Evolutionary conservation across 495 filamentous ascomycete genomes (phyloP), one percentile per base, ranked within the genome.

Genomic region (Xylaria telfairii): DNA sequence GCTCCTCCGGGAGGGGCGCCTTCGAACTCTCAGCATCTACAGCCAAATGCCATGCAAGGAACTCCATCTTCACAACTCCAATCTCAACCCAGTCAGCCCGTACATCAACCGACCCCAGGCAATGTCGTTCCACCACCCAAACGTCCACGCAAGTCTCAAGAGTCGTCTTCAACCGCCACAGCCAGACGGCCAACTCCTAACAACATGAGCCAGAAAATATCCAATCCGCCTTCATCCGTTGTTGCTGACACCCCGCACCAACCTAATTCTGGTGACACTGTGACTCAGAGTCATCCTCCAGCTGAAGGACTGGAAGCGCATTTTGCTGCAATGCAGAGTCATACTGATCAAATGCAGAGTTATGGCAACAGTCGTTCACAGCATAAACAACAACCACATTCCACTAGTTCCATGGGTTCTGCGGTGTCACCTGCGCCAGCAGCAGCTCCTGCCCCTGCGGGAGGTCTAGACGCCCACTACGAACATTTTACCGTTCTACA

Each of bases 401-500:
- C 71, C 9, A 64, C 69, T 6, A 49, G 57, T 26, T 61, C 73
- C 6, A 72, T 77, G 28, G 73, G 74, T 6, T 69, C 61, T 24
- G 72, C 70, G 0, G 44, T 64, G 24, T 75, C 76, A 42, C 73
- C 76, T 19, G 64, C 61, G 44, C 73, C 71, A 19, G 71, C 73
- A 30, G 28, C 69, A 61, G 64, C 42, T 21, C 42, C 69, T 7
- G 60, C 67, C 30, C 64, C 73, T 8, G 62, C 73, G 0, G 76
- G 81, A 63, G 79, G 81, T n/a, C 69, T 83, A n/a, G 80, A 83
- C 53, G 79, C 80, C 21, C 81, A 82, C 61, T 81, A 76, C 60
- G 81, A 82, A 24, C 76, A 77, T 53, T 83, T 83, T 73, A 74
- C 78, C 37, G 72, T 72, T n/a, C 73, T 80, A 37, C 76, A 78